These are phyloP conservation scores for Mychonastes homosphaera DNA, from an alignment of 139 green algal genomes.

Conservation along the genomic window DNA sequence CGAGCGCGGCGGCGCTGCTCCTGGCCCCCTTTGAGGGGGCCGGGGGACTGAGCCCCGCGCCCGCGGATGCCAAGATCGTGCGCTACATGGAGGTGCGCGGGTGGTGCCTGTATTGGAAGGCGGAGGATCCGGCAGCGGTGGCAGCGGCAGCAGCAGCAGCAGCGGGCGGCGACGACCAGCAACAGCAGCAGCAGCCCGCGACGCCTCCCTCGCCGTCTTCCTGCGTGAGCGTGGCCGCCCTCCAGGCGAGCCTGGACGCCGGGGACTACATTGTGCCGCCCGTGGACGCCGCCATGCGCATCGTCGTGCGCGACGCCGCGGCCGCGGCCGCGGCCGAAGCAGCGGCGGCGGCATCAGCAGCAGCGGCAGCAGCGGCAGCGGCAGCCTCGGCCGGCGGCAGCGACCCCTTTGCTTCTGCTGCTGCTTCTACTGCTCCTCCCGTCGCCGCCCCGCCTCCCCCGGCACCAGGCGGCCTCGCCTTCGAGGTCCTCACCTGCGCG, in stretches of 20 bases:
- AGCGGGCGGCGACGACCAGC: too few relatives aligned
- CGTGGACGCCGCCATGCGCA: conserved; percentile 14
- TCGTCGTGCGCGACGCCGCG: conserved; percentile 7
- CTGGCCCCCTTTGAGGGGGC: conserved; percentile 2
- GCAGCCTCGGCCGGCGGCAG: neutral
- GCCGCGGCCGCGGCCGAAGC: neutral
- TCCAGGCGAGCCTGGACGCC: neutral
- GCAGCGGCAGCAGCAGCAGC: conserved; percentile 2
- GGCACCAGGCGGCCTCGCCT: neutral
- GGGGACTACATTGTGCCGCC: conserved; percentile 19
- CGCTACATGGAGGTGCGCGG: conserved; percentile 16
- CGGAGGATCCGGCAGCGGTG: neutral
- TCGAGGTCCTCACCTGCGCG: conserved; percentile 30
- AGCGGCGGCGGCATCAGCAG: neutral
- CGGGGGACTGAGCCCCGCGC: neutral
- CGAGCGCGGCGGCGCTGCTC: neutral
- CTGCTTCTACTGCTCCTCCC: neutral
- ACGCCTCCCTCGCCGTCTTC: too few relatives aligned
- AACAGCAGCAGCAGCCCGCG: neutral
- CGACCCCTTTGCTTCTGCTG: neutral
- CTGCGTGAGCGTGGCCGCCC: too few relatives aligned
- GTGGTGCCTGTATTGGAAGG: conserved; percentile 26
- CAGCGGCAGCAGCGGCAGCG: too few relatives aligned
- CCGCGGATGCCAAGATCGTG: conserved; percentile 4
- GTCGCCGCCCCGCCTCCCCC: neutral